A percentile compares a stretch with the other conserved stretches of the same genome.
Evolutionary conservation across 257 asterid species (phyloP).

Genomic region (Gynochthodes officinalis): DNA sequence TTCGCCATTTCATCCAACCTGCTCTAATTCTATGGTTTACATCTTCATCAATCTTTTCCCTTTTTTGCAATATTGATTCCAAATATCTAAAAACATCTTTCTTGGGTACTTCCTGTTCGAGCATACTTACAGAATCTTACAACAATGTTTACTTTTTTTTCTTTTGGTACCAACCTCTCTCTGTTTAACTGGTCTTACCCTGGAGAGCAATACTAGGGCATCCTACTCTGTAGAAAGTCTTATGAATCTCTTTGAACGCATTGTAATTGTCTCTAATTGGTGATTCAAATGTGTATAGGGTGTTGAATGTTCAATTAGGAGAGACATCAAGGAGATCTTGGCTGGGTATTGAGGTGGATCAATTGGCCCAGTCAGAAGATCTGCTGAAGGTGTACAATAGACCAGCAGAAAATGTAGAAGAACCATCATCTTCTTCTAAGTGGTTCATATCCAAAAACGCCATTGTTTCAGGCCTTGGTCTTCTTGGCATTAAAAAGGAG

Average conservation of each 20-base stretch:
- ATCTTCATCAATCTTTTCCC: too few species aligned
- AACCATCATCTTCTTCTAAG: constrained; percentile 54
- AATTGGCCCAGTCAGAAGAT: constrained; percentile 72
- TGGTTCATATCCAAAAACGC: constrained; percentile 93
- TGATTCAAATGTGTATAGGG: constrained; percentile 44
- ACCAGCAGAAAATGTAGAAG: constrained; percentile 54
- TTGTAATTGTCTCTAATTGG: not conserved
- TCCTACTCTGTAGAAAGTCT: not conserved
- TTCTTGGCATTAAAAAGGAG: constrained; percentile 75
- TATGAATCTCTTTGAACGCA: too few species aligned
- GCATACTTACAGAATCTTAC: too few species aligned
- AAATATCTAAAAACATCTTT: too few species aligned
- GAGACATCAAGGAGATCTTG: constrained; percentile 87
- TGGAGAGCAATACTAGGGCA: not conserved
- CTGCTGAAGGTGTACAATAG: constrained; percentile 75
- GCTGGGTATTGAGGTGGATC: constrained; percentile 95
- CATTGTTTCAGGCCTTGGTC: constrained; percentile 87
- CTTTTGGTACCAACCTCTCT: too few species aligned
- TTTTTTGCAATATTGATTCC: too few species aligned
- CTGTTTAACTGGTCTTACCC: not conserved
- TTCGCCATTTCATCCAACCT: too few species aligned
- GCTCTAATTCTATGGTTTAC: too few species aligned
- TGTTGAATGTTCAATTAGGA: constrained; percentile 75
- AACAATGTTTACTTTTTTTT: too few species aligned
- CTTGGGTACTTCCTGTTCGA: too few species aligned